These are phyloP conservation scores for Limnomonas spitsbergensis DNA, from an alignment of 139 green algal species.

Conservation along the genomic window DNA sequence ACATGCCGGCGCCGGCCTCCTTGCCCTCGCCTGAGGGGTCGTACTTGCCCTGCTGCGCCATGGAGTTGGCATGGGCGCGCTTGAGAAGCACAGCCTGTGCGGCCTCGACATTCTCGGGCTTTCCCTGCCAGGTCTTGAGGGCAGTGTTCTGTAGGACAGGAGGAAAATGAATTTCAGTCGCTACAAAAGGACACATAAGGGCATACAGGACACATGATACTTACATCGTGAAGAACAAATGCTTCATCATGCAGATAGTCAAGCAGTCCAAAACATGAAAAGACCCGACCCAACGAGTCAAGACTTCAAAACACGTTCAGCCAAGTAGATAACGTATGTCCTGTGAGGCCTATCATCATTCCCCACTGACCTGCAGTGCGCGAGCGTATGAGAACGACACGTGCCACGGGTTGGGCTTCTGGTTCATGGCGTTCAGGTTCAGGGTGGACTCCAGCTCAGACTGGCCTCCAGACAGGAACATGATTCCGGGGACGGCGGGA, in stretches of 20 bases:
- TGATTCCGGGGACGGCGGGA: constrained; percentile 97
- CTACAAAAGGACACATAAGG: too few species aligned
- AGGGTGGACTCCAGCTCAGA: constrained; percentile 98
- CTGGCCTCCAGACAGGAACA: constrained; percentile 99
- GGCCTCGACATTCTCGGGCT: constrained; percentile 80
- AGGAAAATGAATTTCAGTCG: constrained; percentile 85
- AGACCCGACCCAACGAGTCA: too few species aligned
- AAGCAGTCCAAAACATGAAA: too few species aligned
- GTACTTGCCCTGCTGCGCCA: constrained; percentile 96
- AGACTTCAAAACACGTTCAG: too few species aligned
- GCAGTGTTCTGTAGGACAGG: constrained; percentile 81
- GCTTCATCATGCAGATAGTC: too few species aligned
- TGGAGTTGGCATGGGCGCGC: constrained; percentile 92
- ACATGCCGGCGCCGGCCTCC: constrained; percentile 80
- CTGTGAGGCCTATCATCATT: too few species aligned
- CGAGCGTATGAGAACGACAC: constrained; percentile 99
- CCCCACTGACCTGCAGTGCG: constrained; percentile 78
- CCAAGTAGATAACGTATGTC: too few species aligned
- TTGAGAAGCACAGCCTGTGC: constrained; percentile 90
- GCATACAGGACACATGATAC: too few species aligned
- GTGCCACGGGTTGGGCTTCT: constrained; percentile 98
- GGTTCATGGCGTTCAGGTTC: constrained; percentile 99
- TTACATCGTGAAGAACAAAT: too few species aligned
- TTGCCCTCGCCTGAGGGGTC: constrained; percentile 64
- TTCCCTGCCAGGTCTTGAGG: constrained; percentile 45